phyloP scores from a whole-genome alignment of 352 stramenopile species.

The Phytophthora quininea region DNA sequence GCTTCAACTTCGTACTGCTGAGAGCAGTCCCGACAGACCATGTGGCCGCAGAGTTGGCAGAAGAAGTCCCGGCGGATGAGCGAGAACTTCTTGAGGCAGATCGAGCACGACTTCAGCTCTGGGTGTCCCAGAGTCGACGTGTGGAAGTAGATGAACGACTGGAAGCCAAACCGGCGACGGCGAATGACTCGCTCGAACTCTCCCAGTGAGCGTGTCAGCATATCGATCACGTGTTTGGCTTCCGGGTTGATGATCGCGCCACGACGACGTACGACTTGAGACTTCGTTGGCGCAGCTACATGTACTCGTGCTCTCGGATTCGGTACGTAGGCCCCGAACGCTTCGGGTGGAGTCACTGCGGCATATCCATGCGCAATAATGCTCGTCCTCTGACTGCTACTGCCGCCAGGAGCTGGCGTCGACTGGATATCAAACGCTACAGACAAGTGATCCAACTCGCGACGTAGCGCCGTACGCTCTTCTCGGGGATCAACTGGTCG shows the following conservation, averaged over 20 bases:
- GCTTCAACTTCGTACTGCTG: constrained; percentile 54
- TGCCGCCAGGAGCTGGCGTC: constrained; percentile 24
- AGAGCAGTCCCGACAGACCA: constrained; percentile 53
- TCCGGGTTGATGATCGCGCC: constrained; percentile 59
- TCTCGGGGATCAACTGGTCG: constrained; percentile 50
- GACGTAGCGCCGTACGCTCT: constrained; percentile 52
- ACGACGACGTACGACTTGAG: constrained; percentile 35
- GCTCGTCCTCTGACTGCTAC: constrained; percentile 40
- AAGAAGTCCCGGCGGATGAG: constrained; percentile 50
- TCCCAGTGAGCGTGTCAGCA: constrained; percentile 50
- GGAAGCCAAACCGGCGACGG: constrained; percentile 63
- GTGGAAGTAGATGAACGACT: constrained; percentile 61
- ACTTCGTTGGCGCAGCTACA: constrained; percentile 8
- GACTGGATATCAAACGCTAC: constrained; percentile 61
- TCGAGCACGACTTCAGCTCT: constrained; percentile 30
- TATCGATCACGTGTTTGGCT: constrained; percentile 51
- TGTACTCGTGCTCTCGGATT: constrained; percentile 4
- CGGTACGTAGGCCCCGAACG: constrained; percentile 31
- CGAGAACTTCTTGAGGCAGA: constrained; percentile 50
- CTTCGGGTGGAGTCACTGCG: constrained; percentile 39
- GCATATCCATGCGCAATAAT: constrained; percentile 60
- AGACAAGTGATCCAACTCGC: constrained; percentile 60
- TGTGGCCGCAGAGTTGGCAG: constrained; percentile 56
- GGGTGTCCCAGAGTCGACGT: constrained; percentile 10
- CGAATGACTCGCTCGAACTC: constrained; percentile 65